phyloP scores from a whole-genome alignment of 2,329 filamentous ascomycete species.

The Emericellopsis cladophorae region DNA sequence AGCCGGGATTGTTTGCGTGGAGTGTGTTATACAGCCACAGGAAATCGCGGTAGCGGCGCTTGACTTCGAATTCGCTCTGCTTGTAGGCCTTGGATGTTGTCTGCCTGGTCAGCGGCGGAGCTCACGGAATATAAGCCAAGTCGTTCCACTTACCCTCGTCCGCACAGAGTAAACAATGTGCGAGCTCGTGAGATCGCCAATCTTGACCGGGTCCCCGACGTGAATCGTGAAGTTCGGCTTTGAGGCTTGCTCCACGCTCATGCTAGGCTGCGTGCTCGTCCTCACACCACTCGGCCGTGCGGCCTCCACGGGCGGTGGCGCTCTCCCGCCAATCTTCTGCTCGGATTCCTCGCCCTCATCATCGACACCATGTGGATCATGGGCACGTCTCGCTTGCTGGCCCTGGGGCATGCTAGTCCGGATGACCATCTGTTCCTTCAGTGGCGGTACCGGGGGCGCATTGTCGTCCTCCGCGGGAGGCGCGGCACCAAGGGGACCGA shows the following conservation, averaged over 20 bases:
- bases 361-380: slow-evolving; percentile 57
- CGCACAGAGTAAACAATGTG: slow-evolving; percentile 96
- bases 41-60: slow-evolving; percentile 89
- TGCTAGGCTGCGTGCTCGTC: slow-evolving; percentile 55
- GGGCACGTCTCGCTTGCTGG: slow-evolving; percentile 28
- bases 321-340: slow-evolving; percentile 37
- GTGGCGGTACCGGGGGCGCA: slow-evolving; percentile 54
- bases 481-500: slow-evolving; percentile 62
- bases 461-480: slow-evolving; percentile 17
- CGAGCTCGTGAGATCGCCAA: slow-evolving; percentile 89
- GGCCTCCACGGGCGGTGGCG: slow-evolving; percentile 52
- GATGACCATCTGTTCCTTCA: slow-evolving; percentile 53
- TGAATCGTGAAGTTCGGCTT: slow-evolving; percentile 84
- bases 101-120: slow-evolving; percentile 25
- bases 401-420: slow-evolving; percentile 40
- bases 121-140: background rate
- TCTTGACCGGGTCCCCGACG: slow-evolving; percentile 95
- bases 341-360: slow-evolving; percentile 54
- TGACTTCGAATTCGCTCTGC: slow-evolving; percentile 84
- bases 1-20: slow-evolving; percentile 86
- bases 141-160: slow-evolving; percentile 54
- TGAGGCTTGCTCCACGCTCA: slow-evolving; percentile 84
- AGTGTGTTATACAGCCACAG: slow-evolving; percentile 94
- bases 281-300: slow-evolving; percentile 38
- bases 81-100: slow-evolving; percentile 95